A percentile compares a stretch with the other conserved stretches of the same genome.
Evolutionary conservation across 768 basidiomycete genomes (phyloP).

Genomic region (Tremella fuciformis): DNA sequence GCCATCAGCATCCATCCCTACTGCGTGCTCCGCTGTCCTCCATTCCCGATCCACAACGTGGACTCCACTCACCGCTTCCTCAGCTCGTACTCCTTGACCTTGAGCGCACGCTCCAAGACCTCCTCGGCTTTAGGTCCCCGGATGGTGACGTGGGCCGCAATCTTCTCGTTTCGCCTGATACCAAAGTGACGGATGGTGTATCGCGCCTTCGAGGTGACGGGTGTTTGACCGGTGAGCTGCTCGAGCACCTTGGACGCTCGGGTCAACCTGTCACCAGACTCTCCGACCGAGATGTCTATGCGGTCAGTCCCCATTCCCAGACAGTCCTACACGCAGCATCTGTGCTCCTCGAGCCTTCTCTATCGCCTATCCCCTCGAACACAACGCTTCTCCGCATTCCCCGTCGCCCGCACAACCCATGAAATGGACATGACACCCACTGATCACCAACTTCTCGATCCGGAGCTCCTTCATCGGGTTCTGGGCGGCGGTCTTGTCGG

Average conservation of each 20-base stretch:
- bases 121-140: slow-evolving; percentile 99
- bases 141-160: slow-evolving; percentile 97
- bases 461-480: slow-evolving; percentile 95
- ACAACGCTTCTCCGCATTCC: too few relatives aligned
- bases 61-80: slow-evolving; percentile 58
- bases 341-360: too few relatives aligned
- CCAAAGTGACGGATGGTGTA: slow-evolving; percentile 99
- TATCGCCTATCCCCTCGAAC: too few relatives aligned
- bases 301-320: background rate
- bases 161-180: slow-evolving; percentile 99
- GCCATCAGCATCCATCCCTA: slow-evolving; percentile 9
- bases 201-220: slow-evolving; percentile 98
- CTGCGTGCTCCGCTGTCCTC: background rate
- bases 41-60: background rate
- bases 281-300: slow-evolving; percentile 99
- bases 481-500: slow-evolving; percentile 53
- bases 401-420: too few relatives aligned
- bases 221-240: slow-evolving; percentile 98
- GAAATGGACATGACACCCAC: slow-evolving; percentile 59
- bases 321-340: background rate
- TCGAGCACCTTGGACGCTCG: slow-evolving; percentile 99
- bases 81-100: slow-evolving; percentile 99
- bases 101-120: slow-evolving; percentile 96
- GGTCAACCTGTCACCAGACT: slow-evolving; percentile 97
- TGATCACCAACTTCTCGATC: slow-evolving; percentile 99